Evolutionary conservation across 805 yeast genomes (phyloP), one percentile per base, ranked within the genome.

Genomic region (Sugiyamaella mastotermitis): DNA sequence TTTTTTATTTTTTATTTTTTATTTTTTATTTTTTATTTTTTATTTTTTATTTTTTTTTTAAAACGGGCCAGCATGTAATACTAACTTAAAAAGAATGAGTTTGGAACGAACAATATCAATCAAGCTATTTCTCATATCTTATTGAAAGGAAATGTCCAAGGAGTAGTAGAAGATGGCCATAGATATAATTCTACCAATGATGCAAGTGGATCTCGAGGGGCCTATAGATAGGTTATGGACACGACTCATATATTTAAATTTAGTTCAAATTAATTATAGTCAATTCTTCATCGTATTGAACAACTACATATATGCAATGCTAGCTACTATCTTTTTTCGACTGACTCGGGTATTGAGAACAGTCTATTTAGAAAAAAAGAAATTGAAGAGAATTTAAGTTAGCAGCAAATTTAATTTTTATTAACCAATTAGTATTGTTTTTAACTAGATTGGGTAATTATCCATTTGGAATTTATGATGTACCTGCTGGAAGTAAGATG

Each of bases 61-160:
- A 35, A 14, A 25, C 37, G 5, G 23, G 42, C 15, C 33, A 15
- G 15, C 45, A 41, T 28, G 45, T 18, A 20, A 26, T n/a, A 35
- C 30, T 16, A 10, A 9, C n/a, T 17, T 37, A 16, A 25, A 31
- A 27, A 68, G 35, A 72, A 72, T 46, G 92, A 84, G 52, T 85
- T 86, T 48, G 90, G 87, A 20, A 64, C 72, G 18, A 53, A 47
- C 7, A 62, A 68, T 34, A 65, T 62, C 28, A 84, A 80, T 38
- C 79, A 74, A 19, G 69, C 73, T n/a, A 70, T 85, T 40, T 70
- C 71, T 39, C 55, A 60, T 35, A 81, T 86, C 35, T 52, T 84
- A 42, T 62, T 62, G 27, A 62, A 74, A n/a, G 95, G 95, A 29
- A 56, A 65, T 14, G 61, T 72, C 33, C 75, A 75, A 57, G 65